Evolutionary conservation across 495 filamentous ascomycete species (phyloP), one percentile per base, ranked within the genome.

Genomic region (Massariosphaeria phaeospora): DNA sequence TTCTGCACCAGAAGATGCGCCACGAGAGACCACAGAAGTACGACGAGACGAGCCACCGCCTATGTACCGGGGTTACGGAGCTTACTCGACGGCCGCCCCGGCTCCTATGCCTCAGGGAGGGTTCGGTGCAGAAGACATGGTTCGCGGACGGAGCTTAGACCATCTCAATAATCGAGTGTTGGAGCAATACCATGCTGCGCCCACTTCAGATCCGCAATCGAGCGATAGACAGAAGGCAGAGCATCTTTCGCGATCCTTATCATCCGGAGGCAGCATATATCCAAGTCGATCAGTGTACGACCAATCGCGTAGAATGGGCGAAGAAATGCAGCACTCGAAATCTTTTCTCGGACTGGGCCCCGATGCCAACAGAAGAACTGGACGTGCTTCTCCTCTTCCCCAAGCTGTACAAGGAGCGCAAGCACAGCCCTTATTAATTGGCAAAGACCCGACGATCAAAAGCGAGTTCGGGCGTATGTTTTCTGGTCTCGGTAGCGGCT

Each of bases 381-480:
- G 82, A 0, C 76, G 83, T 12, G 64, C 79, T 15, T 95, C 90
- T 20, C 90, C 90, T 0, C 73, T 95, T 13, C 90, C 90, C 5
- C 90, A 96, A 70, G 89, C 90, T 9, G 90, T 96, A 2, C 90
- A 96, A 64, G 90, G 90, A 15, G 90, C 88, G 5, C 89, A 94
- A 70, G 85, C 83, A 26, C 85, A 87, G 57, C 76, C 82, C 29
- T 75, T 83, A 29, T 85, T 85, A 12, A 85, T 87, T 1, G 80
- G 81, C 20, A 85, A 82, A 5, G 89, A 94, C 61, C 83, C 89
- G 0, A 81, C 82, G 9, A 90, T 96, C 63, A 95, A 95, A 75
- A 90, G 83, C 66, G 90, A 95, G 62, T 86, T 95, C 65, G 89
- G 89, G 8, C 80, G 87, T 26, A 91, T 95, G 73, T 96, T 95